A percentile compares a stretch with the other conserved stretches of the same genome.
These are phyloP conservation scores for Talaromyces sp. DNA, from an alignment of 2,329 filamentous ascomycete species.

Conservation along the genomic window DNA sequence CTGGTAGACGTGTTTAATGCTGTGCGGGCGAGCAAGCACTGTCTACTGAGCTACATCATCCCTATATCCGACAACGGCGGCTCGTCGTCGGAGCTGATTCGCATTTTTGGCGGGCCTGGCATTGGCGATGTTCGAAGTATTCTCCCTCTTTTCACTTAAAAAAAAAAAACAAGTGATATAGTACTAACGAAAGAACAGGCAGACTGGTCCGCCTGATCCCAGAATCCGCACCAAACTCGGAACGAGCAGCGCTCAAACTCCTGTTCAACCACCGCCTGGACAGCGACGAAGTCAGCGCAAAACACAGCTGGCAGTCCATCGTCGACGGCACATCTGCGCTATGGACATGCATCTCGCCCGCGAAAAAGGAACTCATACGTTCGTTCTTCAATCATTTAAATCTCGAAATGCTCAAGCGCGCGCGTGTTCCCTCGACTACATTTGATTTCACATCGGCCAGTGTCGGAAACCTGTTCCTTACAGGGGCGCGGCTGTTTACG, in stretches of 20 bases:
- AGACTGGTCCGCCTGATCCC: conserved; percentile 89
- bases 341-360: conserved; percentile 66
- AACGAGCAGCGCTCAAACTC: conserved; percentile 69
- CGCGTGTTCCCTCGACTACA: conserved; percentile 62
- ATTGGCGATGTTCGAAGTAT: conserved; percentile 72
- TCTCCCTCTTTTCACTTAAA: conserved; percentile 20
- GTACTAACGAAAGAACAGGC: conserved; percentile 45
- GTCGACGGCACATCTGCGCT: conserved; percentile 75
- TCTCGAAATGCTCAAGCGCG: conserved; percentile 72
- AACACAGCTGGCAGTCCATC: conserved; percentile 80
- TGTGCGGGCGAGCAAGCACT: conserved; percentile 60
- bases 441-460: conserved; percentile 76
- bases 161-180: not conserved
- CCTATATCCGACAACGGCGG: conserved; percentile 96
- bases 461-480: conserved; percentile 75
- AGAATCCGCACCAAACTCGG: conserved; percentile 52
- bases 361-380: conserved; percentile 72
- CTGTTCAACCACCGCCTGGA: conserved; percentile 87
- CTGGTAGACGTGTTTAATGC: conserved; percentile 83
- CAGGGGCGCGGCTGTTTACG: conserved; percentile 82
- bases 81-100: conserved; percentile 86
- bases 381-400: conserved; percentile 73
- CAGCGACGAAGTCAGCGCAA: conserved; percentile 55
- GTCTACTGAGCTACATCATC: conserved; percentile 76
- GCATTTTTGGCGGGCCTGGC: conserved; percentile 90